Evolutionary conservation across 208 protist genomes (phyloP).

Genomic region (Blastocrithidia nonstop): DNA sequence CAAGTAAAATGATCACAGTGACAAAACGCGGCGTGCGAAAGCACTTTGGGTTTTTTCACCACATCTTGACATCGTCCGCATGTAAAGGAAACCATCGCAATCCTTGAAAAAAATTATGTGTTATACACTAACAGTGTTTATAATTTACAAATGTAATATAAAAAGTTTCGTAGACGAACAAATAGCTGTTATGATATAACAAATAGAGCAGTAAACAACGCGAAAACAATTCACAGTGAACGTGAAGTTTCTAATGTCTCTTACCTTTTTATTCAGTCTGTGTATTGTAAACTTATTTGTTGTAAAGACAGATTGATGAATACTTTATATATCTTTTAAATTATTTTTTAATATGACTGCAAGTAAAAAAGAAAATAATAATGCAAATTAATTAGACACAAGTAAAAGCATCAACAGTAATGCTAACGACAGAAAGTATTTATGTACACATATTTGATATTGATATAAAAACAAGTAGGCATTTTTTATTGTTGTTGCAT

Average conservation of each 20-base stretch:
- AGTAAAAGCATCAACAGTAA: too few relatives aligned
- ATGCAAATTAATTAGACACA: slow-evolving; percentile 5
- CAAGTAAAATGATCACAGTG: slow-evolving; percentile 49
- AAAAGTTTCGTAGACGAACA: neutral
- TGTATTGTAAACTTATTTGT: too few relatives aligned
- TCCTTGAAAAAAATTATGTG: neutral
- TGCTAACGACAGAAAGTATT: too few relatives aligned
- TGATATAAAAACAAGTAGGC: too few relatives aligned
- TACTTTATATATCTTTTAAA: slow-evolving; percentile 9
- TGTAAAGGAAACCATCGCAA: slow-evolving; percentile 77
- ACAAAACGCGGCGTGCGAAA: slow-evolving; percentile 36
- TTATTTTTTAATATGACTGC: slow-evolving; percentile 1
- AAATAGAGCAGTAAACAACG: too few relatives aligned
- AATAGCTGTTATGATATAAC: too few relatives aligned
- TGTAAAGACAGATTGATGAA: too few relatives aligned
- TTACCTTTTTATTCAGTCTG: too few relatives aligned
- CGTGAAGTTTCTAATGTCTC: too few relatives aligned
- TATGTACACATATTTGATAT: too few relatives aligned
- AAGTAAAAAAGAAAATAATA: slow-evolving; percentile 3
- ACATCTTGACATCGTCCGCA: slow-evolving; percentile 77
- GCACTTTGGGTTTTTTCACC: slow-evolving; percentile 83
- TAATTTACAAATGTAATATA: neutral
- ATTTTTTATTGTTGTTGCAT: too few relatives aligned
- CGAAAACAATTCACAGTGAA: too few relatives aligned
- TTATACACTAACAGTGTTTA: neutral